Conservation (phyloP, 2,329 filamentous ascomycete genomes). For the Verticillium albo-atrum region DNA sequence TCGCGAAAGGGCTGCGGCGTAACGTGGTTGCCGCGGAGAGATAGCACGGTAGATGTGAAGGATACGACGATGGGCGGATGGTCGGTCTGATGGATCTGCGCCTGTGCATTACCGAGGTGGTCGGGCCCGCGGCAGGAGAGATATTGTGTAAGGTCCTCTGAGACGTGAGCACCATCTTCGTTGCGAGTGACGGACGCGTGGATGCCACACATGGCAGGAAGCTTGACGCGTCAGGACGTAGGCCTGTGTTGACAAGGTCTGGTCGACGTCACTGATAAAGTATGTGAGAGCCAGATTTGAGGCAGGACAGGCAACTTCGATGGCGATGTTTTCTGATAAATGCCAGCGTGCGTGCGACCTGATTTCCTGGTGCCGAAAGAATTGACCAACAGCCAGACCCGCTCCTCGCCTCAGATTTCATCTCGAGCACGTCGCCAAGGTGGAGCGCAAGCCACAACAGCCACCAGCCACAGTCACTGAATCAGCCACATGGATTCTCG, state of each 20-base stretch:
- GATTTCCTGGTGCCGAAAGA: not conserved
- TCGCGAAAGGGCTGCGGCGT: conserved; percentile 70
- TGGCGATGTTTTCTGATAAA: too few relatives aligned
- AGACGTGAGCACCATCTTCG: conserved; percentile 22
- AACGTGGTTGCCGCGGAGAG: conserved; percentile 72
- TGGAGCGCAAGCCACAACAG: not conserved
- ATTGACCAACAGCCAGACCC: too few relatives aligned
- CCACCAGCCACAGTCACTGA: not conserved
- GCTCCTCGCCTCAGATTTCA: not conserved
- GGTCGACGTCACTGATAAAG: too few relatives aligned
- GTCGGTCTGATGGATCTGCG: conserved; percentile 19
- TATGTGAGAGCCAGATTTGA: too few relatives aligned
- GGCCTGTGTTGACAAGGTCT: too few relatives aligned
- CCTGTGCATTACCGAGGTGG: conserved; percentile 42
- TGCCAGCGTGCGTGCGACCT: too few relatives aligned
- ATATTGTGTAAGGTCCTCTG: conserved; percentile 33
- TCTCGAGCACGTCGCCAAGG: not conserved
- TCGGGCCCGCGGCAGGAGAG: conserved; percentile 58
- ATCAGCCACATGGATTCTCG: not conserved
- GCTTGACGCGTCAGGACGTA: not conserved
- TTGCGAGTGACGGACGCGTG: conserved; percentile 43
- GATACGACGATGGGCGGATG: conserved; percentile 40
- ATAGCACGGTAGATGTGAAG: conserved; percentile 83
- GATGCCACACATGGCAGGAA: conserved; percentile 55
- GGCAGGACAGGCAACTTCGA: too few relatives aligned